Conservation (phyloP, 495 filamentous ascomycete species). For the Hypoxylon cercidicola region DNA sequence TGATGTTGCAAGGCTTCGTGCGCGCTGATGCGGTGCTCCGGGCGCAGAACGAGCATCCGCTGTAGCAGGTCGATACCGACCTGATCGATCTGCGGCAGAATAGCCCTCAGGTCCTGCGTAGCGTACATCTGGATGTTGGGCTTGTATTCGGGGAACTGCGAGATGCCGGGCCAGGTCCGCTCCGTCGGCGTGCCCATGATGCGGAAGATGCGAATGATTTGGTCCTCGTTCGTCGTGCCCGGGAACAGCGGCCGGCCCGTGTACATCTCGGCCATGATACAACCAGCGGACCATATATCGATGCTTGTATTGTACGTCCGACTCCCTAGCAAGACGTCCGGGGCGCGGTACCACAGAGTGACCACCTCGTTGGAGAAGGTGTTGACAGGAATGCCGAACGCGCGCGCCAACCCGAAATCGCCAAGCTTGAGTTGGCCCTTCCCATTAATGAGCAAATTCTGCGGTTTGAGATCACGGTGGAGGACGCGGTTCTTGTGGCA, state of each 20-base stretch:
- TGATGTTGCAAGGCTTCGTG: conserved; percentile 84
- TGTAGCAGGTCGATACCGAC: conserved; percentile 85
- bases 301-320: conserved; percentile 97
- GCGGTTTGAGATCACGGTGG: conserved; percentile 95
- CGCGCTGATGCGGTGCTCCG: conserved; percentile 90
- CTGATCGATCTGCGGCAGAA: conserved; percentile 89
- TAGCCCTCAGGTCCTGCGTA: conserved; percentile 87
- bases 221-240: conserved; percentile 95
- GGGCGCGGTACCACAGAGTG: conserved; percentile 95
- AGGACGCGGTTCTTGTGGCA: conserved; percentile 96
- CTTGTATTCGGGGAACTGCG: conserved; percentile 93
- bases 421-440: conserved; percentile 93
- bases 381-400: conserved; percentile 97
- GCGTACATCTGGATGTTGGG: conserved; percentile 91
- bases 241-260: conserved; percentile 93
- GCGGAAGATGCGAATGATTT: conserved; percentile 93
- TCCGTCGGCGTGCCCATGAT: conserved; percentile 97
- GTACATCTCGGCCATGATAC: conserved; percentile 99
- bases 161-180: conserved; percentile 91
- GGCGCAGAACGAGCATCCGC: conserved; percentile 90
- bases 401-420: conserved; percentile 91
- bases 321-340: conserved; percentile 89
- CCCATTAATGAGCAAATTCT: conserved; percentile 94
- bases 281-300: conserved; percentile 97
- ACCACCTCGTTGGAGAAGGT: conserved; percentile 99